A percentile compares a stretch with the other conserved stretches of the same genome.
These are phyloP conservation scores for Eutrema japonicum DNA, from an alignment of 345 rosid genomes.

Conservation along the genomic window DNA sequence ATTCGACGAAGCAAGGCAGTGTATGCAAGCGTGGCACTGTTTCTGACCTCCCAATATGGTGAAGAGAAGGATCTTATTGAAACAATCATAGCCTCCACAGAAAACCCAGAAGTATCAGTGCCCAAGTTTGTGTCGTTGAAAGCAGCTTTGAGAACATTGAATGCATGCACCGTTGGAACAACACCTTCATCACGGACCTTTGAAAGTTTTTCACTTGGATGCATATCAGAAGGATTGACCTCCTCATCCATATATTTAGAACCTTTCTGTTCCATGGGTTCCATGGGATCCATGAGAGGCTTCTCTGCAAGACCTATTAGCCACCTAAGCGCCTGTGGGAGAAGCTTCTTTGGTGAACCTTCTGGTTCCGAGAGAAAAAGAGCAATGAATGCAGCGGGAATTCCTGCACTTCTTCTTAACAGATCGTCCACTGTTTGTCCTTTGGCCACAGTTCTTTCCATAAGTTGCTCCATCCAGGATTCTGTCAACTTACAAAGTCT, in stretches of 20 bases:
- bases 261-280: conserved; percentile 40
- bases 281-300: conserved; percentile 50
- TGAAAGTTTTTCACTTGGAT: conserved; percentile 56
- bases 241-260: conserved; percentile 37
- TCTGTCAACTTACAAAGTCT: conserved; percentile 93
- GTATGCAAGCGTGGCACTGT: conserved; percentile 91
- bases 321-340: conserved; percentile 84
- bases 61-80: conserved; percentile 88
- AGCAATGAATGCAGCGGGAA: conserved; percentile 95
- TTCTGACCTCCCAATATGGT: conserved; percentile 95
- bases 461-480: conserved; percentile 93
- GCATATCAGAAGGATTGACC: conserved; percentile 46
- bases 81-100: conserved; percentile 87
- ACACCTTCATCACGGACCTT: conserved; percentile 95
- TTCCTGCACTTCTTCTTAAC: conserved; percentile 97
- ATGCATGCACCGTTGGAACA: conserved; percentile 91
- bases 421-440: conserved; percentile 94
- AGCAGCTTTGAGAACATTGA: conserved; percentile 86
- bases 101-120: conserved; percentile 93
- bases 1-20: conserved; percentile 89
- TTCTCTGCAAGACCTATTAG: conserved; percentile 73
- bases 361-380: conserved; percentile 93
- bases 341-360: conserved; percentile 94
- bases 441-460: conserved; percentile 84
- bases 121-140: conserved; percentile 95